Evolutionary conservation across 768 basidiomycete species (phyloP), one percentile per base, ranked within the genome.

Genomic region (Amanita inopinata): DNA sequence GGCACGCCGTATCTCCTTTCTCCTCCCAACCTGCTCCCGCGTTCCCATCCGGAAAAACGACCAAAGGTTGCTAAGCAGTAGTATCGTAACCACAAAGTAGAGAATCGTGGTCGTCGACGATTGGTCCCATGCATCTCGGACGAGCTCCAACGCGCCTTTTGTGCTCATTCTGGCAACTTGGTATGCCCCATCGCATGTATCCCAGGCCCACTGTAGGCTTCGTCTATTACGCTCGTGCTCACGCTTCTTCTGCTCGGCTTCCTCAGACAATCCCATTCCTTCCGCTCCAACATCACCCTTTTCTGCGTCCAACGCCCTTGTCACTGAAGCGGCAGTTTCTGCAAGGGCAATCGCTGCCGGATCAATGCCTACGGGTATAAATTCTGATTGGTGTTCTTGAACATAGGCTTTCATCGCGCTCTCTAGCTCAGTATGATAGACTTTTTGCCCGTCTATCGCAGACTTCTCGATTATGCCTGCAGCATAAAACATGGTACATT

Each of bases 401-500:
- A 98, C 96, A 67, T 98, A 97, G 37, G 61, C 62, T 28, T 89
- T 75, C 81, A 98, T 93, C 2, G 79, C 79, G 50, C 69, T 73
- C 51, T 92, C 89, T 6, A 97, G 72, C 33, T 89, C 91, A 6
- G 58, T 55, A 56, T 96, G 89, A 54, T 91, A 94, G 23, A 71
- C 65, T 59, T 82, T 92, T 56, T 98, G 94, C 3, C 94, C 94
- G 10, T 94, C 91, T 24, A 97, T 80, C 8, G 78, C 83, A 1
- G 87, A 89, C 49, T 74, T 80, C 57, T 97, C 93, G 49, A 98
- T 97, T 51, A 99, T 87, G 42, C 89, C 93, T 94, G 53, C 19
- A 40, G 45, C 32, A 51, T 14, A 7, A 50, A 43, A 31, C 12
- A 10, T 12, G 24, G 9, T 1, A 2, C 14, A 5, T 12, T 3